Conservation (phyloP, 2,329 filamentous ascomycete genomes). For the Beauveria pseudobassiana region DNA sequence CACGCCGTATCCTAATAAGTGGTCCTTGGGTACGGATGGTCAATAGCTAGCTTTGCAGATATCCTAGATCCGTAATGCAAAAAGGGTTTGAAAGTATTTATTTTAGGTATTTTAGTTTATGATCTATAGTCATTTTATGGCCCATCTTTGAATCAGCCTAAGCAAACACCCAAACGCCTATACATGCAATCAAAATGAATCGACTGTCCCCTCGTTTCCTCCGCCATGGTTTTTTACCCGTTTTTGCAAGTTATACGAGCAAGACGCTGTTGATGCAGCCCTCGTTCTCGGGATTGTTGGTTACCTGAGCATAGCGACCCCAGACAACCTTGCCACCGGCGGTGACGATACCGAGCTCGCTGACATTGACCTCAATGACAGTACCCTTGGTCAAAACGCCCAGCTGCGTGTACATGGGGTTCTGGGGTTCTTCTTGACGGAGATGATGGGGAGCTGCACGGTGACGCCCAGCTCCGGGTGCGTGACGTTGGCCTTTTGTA, state of each 20-base stretch:
- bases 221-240: background rate
- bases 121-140: conserved; percentile 1
- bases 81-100: background rate
- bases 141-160: conserved; percentile 5
- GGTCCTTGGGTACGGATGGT: background rate
- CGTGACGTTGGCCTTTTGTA: conserved; percentile 49
- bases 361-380: conserved; percentile 82
- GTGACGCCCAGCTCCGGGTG: conserved; percentile 80
- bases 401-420: conserved; percentile 84
- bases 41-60: background rate
- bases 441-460: conserved; percentile 74
- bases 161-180: conserved; percentile 21
- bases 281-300: conserved; percentile 43
- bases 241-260: conserved; percentile 20
- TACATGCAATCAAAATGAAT: conserved; percentile 18
- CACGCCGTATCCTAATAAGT: background rate
- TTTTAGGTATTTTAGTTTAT: conserved; percentile 1
- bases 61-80: too few species aligned
- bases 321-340: conserved; percentile 89
- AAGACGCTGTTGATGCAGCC: conserved; percentile 37
- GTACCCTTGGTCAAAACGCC: conserved; percentile 82
- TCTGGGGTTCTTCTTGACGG: conserved; percentile 66
- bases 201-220: background rate
- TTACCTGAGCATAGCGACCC: conserved; percentile 74
- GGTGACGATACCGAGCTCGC: conserved; percentile 83